Evolutionary conservation across 1,284 basidiomycete species (phyloP).

Genomic region (Pascua guehoae): DNA sequence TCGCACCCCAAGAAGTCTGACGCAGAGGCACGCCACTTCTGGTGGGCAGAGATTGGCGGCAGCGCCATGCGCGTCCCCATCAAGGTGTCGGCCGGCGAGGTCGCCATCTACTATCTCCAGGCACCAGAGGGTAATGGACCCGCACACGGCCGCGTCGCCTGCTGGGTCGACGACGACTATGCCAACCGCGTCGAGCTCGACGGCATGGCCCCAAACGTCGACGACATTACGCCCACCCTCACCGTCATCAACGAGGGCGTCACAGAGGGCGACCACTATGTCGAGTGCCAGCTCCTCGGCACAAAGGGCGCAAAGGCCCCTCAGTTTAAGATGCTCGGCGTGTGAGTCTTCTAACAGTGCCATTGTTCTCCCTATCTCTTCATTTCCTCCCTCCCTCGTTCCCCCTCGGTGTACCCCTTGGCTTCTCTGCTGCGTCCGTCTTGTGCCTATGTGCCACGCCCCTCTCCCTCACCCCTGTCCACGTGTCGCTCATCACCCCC

Average conservation of each 20-base stretch:
- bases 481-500: not conserved
- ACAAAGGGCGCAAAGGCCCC: conserved; percentile 65
- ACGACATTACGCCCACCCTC: conserved; percentile 53
- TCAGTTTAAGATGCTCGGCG: conserved; percentile 77
- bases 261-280: conserved; percentile 71
- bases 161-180: conserved; percentile 56
- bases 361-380: not conserved
- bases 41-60: conserved; percentile 64
- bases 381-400: no score
- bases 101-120: conserved; percentile 55
- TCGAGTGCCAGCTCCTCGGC: conserved; percentile 75
- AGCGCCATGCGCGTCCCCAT: conserved; percentile 66
- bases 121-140: conserved; percentile 24
- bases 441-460: no score
- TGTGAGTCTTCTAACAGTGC: conserved; percentile 46
- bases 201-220: conserved; percentile 48
- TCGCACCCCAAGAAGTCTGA: conserved; percentile 61
- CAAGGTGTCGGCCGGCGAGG: conserved; percentile 52
- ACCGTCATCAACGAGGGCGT: conserved; percentile 75
- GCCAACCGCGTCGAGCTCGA: conserved; percentile 51
- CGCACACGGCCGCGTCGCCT: conserved; percentile 49
- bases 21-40: conserved; percentile 67
- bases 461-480: not conserved
- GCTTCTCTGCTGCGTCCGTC: no score
- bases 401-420: no score